These are phyloP conservation scores for Corymbia maculata DNA, from an alignment of 345 rosid species.

Conservation along the genomic window DNA sequence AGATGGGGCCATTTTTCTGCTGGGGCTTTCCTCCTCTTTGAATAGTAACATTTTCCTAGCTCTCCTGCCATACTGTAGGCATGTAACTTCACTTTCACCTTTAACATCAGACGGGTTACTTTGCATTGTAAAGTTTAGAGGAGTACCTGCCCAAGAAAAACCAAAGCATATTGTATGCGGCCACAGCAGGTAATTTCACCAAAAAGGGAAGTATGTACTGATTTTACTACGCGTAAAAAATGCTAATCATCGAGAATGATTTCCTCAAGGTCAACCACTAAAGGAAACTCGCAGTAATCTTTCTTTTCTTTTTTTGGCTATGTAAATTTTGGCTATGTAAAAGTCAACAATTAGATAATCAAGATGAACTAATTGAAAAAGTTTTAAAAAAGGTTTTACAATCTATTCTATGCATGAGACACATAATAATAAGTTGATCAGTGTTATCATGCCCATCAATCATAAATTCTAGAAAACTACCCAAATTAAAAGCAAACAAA, in stretches of 20 bases:
- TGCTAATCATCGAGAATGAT: background rate
- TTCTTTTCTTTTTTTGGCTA: background rate
- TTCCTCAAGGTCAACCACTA: background rate
- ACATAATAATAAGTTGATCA: background rate
- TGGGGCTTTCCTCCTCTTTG: conserved; percentile 21
- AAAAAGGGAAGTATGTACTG: background rate
- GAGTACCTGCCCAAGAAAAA: conserved; percentile 22
- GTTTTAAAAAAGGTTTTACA: background rate
- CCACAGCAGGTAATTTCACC: background rate
- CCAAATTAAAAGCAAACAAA: background rate
- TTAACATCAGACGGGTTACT: background rate
- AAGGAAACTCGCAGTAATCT: background rate
- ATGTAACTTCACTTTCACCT: conserved; percentile 1
- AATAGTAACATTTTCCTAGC: conserved; percentile 32
- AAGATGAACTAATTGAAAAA: background rate
- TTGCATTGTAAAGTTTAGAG: conserved; percentile 12
- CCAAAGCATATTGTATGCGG: background rate
- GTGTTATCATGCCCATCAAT: background rate
- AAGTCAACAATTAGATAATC: background rate
- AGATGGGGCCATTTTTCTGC: conserved; percentile 32
- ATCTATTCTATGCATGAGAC: background rate
- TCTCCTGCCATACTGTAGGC: background rate
- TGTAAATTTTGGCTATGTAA: background rate
- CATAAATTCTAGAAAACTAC: background rate
- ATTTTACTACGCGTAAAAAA: background rate